A percentile compares a stretch with the other conserved stretches of the same genome.
These are phyloP conservation scores for Kluyveromyces marxianus DNA, from an alignment of 1,139 yeast species.

Conservation along the genomic window DNA sequence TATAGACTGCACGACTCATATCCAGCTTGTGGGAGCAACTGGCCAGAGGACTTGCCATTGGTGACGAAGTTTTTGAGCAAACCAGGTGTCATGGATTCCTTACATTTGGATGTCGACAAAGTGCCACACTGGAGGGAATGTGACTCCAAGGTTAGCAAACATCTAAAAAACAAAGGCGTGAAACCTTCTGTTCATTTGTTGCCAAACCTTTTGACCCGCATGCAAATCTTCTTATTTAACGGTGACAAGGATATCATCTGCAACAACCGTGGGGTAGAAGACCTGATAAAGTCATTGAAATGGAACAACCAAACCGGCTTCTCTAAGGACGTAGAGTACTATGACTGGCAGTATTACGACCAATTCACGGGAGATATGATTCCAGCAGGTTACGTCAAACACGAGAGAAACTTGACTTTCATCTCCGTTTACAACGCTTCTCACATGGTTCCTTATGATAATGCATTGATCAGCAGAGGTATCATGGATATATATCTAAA, in stretches of 20 bases:
- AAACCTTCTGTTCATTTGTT: slow-evolving; percentile 58
- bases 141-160: slow-evolving; percentile 45
- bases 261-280: slow-evolving; percentile 70
- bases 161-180: slow-evolving; percentile 46
- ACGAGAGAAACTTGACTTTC: slow-evolving; percentile 69
- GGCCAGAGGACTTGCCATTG: slow-evolving; percentile 72
- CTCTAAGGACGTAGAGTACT: slow-evolving; percentile 31
- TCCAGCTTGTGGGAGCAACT: slow-evolving; percentile 87
- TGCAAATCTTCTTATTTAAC: slow-evolving; percentile 65
- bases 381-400: slow-evolving; percentile 44
- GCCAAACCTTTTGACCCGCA: slow-evolving; percentile 49
- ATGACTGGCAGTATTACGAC: slow-evolving; percentile 44
- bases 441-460: slow-evolving; percentile 93
- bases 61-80: slow-evolving; percentile 56
- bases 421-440: slow-evolving; percentile 69
- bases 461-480: slow-evolving; percentile 63
- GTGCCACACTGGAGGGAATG: slow-evolving; percentile 67
- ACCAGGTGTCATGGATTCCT: slow-evolving; percentile 47
- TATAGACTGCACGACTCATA: slow-evolving; percentile 59
- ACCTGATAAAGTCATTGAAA: slow-evolving; percentile 48
- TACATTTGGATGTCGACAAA: slow-evolving; percentile 40
- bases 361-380: slow-evolving; percentile 35
- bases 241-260: slow-evolving; percentile 90
- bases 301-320: slow-evolving; percentile 70
- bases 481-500: slow-evolving; percentile 43